phyloP scores from a whole-genome alignment of 805 yeast species.

The Yarrowia divulgata region DNA sequence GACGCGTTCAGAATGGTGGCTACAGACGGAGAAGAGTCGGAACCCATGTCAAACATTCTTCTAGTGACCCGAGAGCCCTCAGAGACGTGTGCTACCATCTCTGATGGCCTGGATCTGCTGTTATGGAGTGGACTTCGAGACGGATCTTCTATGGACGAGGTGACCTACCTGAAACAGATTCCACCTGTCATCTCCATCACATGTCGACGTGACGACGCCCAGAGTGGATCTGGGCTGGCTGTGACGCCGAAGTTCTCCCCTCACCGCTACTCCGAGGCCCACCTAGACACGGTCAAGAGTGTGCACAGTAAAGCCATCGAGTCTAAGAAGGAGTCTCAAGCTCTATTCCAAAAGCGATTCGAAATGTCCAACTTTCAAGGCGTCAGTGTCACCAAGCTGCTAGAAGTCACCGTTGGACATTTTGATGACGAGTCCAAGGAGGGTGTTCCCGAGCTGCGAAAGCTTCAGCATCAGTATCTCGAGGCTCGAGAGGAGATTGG shows the following conservation, averaged over 20 bases:
- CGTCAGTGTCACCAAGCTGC: conserved; percentile 42
- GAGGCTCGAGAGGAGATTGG: conserved; percentile 29
- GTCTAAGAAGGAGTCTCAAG: conserved; percentile 40
- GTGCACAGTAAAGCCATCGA: conserved; percentile 36
- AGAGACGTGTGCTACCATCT: conserved; percentile 41
- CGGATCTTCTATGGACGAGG: conserved; percentile 28
- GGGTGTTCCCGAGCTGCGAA: background rate
- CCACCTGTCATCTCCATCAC: conserved; percentile 44
- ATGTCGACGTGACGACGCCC: conserved; percentile 45
- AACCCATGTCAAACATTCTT: conserved; percentile 17
- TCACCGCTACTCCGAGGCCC: conserved; percentile 42
- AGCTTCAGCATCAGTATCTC: conserved; percentile 10
- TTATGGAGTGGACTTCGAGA: conserved; percentile 42
- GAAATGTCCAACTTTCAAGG: conserved; percentile 42
- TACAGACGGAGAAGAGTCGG: conserved; percentile 40
- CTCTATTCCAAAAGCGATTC: conserved; percentile 39
- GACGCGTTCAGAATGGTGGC: conserved; percentile 37
- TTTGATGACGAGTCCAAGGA: conserved; percentile 31
- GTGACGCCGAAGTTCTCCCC: conserved; percentile 44
- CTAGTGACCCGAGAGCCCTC: conserved; percentile 18
- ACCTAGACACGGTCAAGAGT: conserved; percentile 32
- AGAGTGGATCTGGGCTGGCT: conserved; percentile 44
- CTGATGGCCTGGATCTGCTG: conserved; percentile 44
- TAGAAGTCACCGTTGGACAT: conserved; percentile 40
- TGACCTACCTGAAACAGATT: conserved; percentile 43